Conservation (phyloP, 2,329 filamentous ascomycete species). For the Zymoseptoria tritici region DNA sequence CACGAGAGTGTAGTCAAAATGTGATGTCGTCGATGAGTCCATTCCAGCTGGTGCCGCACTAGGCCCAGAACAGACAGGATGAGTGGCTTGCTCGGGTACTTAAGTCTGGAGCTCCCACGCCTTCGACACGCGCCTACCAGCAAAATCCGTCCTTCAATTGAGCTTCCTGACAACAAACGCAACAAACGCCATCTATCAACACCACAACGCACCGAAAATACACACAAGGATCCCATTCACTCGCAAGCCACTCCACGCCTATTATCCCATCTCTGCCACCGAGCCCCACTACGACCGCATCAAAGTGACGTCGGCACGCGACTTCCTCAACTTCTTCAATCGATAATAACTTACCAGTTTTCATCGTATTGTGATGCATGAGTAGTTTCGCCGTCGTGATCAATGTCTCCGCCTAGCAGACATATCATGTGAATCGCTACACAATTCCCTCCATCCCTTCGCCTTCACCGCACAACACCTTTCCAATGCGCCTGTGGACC, state of each 20-base stretch:
- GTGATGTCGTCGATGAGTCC: no score
- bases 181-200: neutral
- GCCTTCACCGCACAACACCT: neutral
- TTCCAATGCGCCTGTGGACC: conserved; percentile 43
- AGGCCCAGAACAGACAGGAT: no score
- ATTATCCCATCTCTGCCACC: neutral
- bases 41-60: no score
- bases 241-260: neutral
- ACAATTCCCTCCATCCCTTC: neutral
- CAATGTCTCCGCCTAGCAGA: neutral
- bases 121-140: neutral
- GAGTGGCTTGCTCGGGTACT: no score
- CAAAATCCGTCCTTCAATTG: neutral
- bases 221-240: neutral
- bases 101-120: no score
- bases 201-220: neutral
- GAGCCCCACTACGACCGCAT: neutral
- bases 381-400: neutral
- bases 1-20: no score
- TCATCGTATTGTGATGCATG: neutral
- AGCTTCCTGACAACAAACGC: neutral
- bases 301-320: neutral
- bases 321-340: neutral
- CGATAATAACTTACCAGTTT: neutral
- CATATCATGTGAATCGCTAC: neutral